A percentile compares a stretch with the other conserved stretches of the same genome.
Conservation (phyloP, 495 filamentous ascomycete species). For the Cercophora scortea region DNA sequence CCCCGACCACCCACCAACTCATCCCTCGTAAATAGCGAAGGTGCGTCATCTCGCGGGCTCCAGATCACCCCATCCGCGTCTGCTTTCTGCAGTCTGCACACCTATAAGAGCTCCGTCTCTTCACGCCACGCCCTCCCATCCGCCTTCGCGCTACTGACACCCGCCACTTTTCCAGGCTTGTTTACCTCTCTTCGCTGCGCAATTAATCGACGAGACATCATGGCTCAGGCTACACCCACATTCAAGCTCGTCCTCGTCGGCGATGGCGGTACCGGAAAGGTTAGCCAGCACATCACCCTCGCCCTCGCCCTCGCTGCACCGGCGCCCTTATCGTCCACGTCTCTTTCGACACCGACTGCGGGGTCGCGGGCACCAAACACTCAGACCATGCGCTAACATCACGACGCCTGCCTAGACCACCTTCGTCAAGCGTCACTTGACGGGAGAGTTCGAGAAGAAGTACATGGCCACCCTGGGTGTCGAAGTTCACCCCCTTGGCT, state of each 20-base stretch:
- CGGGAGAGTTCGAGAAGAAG: conserved; percentile 99
- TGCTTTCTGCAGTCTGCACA: too few relatives aligned
- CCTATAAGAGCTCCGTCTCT: too few relatives aligned
- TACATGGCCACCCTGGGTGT: conserved; percentile 99
- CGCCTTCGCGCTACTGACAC: conserved; percentile 13
- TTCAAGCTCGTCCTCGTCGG: conserved; percentile 99
- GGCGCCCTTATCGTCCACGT: conserved; percentile 7
- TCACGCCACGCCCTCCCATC: background rate
- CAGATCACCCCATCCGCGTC: too few relatives aligned
- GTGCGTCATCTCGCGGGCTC: conserved; percentile 11
- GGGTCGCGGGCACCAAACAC: conserved; percentile 9
- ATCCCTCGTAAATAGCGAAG: conserved; percentile 9
- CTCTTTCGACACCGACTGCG: conserved; percentile 12
- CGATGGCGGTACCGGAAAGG: conserved; percentile 99
- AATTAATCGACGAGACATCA: conserved; percentile 32
- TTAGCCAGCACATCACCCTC: conserved; percentile 31
- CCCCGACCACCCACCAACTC: conserved; percentile 16
- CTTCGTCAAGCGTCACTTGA: conserved; percentile 99
- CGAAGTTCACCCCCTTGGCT: conserved; percentile 92
- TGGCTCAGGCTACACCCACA: conserved; percentile 59
- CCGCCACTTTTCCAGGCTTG: conserved; percentile 14
- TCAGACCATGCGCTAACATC: conserved; percentile 15
- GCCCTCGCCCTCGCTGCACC: background rate
- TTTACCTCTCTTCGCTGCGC: conserved; percentile 15
- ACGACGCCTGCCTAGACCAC: conserved; percentile 61